Evolutionary conservation across 2,329 filamentous ascomycete genomes (phyloP), one percentile per base, ranked within the genome.

Genomic region (Calonectria hawksworthii): DNA sequence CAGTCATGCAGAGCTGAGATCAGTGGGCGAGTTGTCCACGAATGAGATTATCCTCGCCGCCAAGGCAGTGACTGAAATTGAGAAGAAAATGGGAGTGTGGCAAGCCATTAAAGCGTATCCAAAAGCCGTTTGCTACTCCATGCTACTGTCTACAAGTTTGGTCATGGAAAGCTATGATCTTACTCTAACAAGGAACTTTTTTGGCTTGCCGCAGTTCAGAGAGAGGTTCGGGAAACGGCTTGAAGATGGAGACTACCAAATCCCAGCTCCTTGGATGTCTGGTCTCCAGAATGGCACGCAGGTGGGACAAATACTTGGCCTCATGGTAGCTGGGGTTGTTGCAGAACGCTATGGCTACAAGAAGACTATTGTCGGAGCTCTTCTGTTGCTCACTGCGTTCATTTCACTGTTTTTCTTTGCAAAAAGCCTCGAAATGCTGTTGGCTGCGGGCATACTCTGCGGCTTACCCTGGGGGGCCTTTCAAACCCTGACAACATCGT

Each of bases 191-290:
- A 68, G 70, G 38, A 78, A 76, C 56, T 80, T 81, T 72, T 82
- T 79, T 68, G 80, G 78, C 23, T 80, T 82, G 54, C 83, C 82
- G 7, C 70, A 79, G 30, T 85, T 84, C 69, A 75, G 77, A 21
- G 74, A 79, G 41, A 82, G 78, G 30, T 85, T 82, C 52, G 83
- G 82, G 10, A 76, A 79, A 63, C 74, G 78, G 28, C 77, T 80
- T 26, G 75, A 70, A 10, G 59, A 78, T 30, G 81, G 81, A 23
- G 76, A 76, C 10, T 80, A 80, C 59, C 81, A 88, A 74, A 82
- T 90, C 28, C 83, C 86, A 2, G 85, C 86, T 0, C 76, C 83
- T 4, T 90, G 89, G 88, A 87, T 89, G 78, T 84, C 87, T 5
- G 86, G 84, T 0, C 81, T 90, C 1, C 82, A 83, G 50, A 87